Evolutionary conservation across 768 basidiomycete species (phyloP), one percentile per base, ranked within the genome.

Genomic region (Mycena filopes): DNA sequence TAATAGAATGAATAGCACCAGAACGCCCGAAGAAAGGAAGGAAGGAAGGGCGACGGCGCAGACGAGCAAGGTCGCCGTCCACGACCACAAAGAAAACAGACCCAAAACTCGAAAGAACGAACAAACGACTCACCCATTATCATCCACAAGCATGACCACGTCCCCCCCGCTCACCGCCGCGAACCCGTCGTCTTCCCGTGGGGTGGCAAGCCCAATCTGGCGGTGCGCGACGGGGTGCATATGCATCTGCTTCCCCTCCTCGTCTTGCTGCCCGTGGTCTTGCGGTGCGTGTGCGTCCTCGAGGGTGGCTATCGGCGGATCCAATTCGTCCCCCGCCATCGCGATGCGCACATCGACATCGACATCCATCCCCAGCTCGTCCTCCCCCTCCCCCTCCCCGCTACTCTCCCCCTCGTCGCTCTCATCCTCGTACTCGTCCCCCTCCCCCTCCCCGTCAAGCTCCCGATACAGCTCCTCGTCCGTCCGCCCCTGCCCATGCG

Each of bases 171-270:
- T 11, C 28, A 18, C 26, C 21, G 38, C 5, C 36, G 48, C 23
- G 13, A 45, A 53, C 31, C 31, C 23, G 23, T 41, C 48, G 40
- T 49, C 54, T 15, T 7, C 43, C 31, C 55, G 45, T 20, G 65
- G 49, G 10, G 65, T 26, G 15, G 55, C 49, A 7, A 46, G 56
- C 1, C 64, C 60, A 16, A 41, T 60, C 16, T 23, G 36, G 7
- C 73, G 72, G 31, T 81, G 79, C 36, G 79, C 80, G 8, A 85
- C 79, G 23, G 85, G 85, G 72, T 89, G 88, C 88, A 89, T 89
- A 72, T 88, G 87, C 87, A 89, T 89, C 72, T 87, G 84, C 57
- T 74, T 74, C 55, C 76, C 75, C 43, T 81, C 77, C 50, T 72
- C 63, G 28, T 71, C 72, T 58, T 79, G 72, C 38, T 78, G 72